Conservation (phyloP, 768 basidiomycete genomes). For the Termitomyces sp. region DNA sequence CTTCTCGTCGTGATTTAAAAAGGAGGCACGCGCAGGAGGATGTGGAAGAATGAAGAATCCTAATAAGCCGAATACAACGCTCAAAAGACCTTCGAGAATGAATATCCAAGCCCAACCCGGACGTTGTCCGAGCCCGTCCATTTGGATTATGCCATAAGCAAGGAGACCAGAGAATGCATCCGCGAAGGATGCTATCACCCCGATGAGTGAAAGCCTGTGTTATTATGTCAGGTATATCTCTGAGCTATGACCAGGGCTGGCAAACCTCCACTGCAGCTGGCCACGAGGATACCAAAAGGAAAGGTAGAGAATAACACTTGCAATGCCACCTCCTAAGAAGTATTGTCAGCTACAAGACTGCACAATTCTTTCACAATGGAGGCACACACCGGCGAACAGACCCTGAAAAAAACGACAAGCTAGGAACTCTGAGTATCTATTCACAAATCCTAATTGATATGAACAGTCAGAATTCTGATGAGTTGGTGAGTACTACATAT, state of each 20-base stretch:
- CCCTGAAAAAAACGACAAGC: background rate
- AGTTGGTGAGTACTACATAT: background rate
- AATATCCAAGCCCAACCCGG: background rate
- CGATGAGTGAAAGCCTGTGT: background rate
- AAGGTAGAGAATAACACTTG: background rate
- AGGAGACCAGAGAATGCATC: background rate
- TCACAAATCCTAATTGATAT: background rate
- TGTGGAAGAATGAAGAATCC: background rate
- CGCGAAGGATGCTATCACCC: background rate
- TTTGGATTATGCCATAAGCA: background rate
- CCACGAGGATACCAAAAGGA: background rate
- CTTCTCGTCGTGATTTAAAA: background rate
- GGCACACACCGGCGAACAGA: background rate
- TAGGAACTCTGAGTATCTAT: background rate
- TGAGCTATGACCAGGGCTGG: background rate
- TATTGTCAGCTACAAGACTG: background rate
- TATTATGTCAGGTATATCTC: background rate
- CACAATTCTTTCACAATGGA: background rate
- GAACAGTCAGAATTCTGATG: background rate
- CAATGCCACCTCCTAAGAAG: background rate
- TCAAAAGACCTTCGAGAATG: background rate
- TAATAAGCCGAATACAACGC: background rate
- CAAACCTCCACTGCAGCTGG: background rate
- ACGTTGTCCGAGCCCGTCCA: background rate
- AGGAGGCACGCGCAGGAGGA: background rate